Percentiles rank a stretch among this genome's conserved stretches.
phyloP scores from a whole-genome alignment of 257 asterid genomes.

The Solanum chiquidenum region DNA sequence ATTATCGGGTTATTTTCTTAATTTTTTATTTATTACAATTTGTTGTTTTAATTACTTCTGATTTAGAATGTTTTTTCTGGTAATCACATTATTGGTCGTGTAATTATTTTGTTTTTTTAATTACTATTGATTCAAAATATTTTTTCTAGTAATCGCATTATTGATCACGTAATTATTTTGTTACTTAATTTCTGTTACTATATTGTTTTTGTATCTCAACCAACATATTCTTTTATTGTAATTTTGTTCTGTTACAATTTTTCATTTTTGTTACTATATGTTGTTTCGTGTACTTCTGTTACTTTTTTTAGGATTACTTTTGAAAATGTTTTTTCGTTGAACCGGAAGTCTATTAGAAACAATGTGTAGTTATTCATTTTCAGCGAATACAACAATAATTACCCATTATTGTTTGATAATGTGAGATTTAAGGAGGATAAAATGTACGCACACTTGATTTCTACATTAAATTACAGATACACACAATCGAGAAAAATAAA shows the following conservation, averaged over 20 bases:
- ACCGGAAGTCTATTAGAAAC: accelerated
- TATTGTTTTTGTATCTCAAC: too few species aligned
- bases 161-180: accelerated
- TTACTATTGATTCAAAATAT: neutral
- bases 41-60: too few species aligned
- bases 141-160: too few species aligned
- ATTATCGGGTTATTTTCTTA: neutral
- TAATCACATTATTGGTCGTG: accelerated
- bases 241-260: too few species aligned
- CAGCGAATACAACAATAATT: neutral
- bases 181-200: accelerated
- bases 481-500: too few species aligned
- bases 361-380: accelerated
- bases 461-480: neutral
- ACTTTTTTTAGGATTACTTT: too few species aligned
- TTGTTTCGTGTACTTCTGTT: too few species aligned
- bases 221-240: accelerated
- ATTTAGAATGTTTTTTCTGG: too few species aligned
- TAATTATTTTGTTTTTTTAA: too few species aligned
- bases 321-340: too few species aligned
- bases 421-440: neutral
- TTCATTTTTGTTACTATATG: too few species aligned
- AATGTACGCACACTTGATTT: accelerated
- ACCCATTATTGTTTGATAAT: too few species aligned
- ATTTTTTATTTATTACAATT: neutral